These are phyloP conservation scores for Talaromyces sp. DNA, from an alignment of 2,329 filamentous ascomycete species.

Conservation along the genomic window DNA sequence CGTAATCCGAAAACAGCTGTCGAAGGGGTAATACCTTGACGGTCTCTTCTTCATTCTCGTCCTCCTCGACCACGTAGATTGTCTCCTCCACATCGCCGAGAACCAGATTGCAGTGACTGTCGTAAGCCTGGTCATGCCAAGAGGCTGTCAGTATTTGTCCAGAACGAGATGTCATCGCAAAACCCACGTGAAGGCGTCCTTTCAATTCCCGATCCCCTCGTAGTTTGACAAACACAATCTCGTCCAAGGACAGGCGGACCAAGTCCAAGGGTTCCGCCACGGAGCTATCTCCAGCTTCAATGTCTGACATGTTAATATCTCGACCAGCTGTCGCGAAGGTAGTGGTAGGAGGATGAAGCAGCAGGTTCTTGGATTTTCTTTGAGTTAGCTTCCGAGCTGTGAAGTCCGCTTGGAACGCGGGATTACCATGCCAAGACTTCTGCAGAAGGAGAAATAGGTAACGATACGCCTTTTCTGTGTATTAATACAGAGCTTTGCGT, in stretches of 20 bases:
- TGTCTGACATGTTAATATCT: conserved; percentile 67
- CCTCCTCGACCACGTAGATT: conserved; percentile 88
- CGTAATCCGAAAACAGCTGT: not conserved
- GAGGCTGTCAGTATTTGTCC: not conserved
- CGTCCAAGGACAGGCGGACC: conserved; percentile 88
- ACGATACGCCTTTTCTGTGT: not conserved
- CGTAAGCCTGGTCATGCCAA: conserved; percentile 68
- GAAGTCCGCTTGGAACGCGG: not conserved
- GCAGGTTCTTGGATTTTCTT: not conserved
- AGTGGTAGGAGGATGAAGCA: not conserved
- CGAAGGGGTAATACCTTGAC: conserved; percentile 57
- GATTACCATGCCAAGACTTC: not conserved
- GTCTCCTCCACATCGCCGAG: conserved; percentile 96
- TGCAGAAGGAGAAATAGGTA: not conserved
- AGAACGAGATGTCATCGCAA: conserved; percentile 16
- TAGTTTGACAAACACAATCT: conserved; percentile 95
- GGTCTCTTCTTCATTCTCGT: conserved; percentile 69
- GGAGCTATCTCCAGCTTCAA: conserved; percentile 63
- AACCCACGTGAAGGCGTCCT: conserved; percentile 82
- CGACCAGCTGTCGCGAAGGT: not conserved
- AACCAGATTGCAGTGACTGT: conserved; percentile 96
- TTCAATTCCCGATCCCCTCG: conserved; percentile 93
- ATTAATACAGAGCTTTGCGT: not conserved
- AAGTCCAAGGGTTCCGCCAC: conserved; percentile 93
- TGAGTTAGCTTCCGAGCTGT: not conserved